Evolutionary conservation across 31 red algal genomes (phyloP).

Genomic region (Porphyra umbilicalis): DNA sequence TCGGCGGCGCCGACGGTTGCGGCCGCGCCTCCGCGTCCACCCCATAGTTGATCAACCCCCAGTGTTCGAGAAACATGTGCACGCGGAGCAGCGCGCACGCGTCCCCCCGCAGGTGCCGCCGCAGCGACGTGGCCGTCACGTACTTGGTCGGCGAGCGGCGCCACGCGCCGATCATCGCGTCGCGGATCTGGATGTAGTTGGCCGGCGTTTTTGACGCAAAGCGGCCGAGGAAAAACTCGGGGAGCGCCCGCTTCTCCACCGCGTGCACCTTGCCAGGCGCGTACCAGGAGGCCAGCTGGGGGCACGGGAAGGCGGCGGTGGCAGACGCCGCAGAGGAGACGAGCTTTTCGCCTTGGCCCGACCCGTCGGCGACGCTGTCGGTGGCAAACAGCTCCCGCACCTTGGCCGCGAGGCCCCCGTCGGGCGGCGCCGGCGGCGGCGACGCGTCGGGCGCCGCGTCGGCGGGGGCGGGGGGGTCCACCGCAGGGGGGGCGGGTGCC

Average conservation of each 20-base stretch:
- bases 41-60: conserved; percentile 93
- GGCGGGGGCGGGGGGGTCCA: too few species aligned
- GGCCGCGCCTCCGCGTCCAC: conserved; percentile 73
- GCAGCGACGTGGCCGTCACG: conserved; percentile 64
- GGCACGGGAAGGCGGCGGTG: neutral
- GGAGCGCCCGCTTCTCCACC: conserved; percentile 63
- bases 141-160: conserved; percentile 61
- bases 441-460: too few species aligned
- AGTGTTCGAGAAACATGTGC: conserved; percentile 90
- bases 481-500: too few species aligned
- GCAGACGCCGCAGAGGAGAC: neutral
- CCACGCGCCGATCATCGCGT: conserved; percentile 90
- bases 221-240: conserved; percentile 78
- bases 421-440: too few species aligned
- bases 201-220: conserved; percentile 70
- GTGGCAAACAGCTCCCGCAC: neutral
- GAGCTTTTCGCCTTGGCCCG: neutral
- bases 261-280: conserved; percentile 51
- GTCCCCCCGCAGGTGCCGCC: conserved; percentile 76
- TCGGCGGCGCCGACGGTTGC: conserved; percentile 7
- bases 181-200: conserved; percentile 74
- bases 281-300: conserved; percentile 17
- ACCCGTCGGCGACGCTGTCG: neutral
- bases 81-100: conserved; percentile 67
- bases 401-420: neutral